Evolutionary conservation across 805 yeast species (phyloP).

Genomic region (Kuraishia ogatae): DNA sequence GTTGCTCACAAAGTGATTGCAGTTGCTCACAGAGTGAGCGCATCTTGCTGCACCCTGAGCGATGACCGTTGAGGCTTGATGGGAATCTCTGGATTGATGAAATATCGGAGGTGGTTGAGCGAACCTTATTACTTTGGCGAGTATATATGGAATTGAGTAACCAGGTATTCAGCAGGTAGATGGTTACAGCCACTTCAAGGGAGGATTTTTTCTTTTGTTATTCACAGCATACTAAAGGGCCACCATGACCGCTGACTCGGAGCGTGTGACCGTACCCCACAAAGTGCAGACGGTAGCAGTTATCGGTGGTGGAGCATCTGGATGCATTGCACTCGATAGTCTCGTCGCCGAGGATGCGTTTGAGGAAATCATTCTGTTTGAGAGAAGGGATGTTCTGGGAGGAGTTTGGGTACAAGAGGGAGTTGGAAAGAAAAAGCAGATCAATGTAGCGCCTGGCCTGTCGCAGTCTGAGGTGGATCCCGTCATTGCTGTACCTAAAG

Average conservation of each 20-base stretch:
- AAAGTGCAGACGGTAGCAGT: constrained; percentile 28
- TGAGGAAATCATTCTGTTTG: constrained; percentile 28
- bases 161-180: background rate
- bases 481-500: constrained; percentile 6
- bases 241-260: background rate
- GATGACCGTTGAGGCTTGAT: background rate
- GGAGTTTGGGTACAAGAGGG: constrained; percentile 30
- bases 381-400: constrained; percentile 29
- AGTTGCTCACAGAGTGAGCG: background rate
- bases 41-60: background rate
- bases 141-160: background rate
- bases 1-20: background rate
- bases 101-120: background rate
- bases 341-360: constrained; percentile 26
- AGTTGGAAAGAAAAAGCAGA: constrained; percentile 18
- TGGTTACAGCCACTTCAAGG: background rate
- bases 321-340: constrained; percentile 31
- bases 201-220: too few species aligned
- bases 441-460: constrained; percentile 19
- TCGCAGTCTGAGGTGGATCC: constrained; percentile 19
- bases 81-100: background rate
- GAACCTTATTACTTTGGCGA: background rate
- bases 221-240: background rate
- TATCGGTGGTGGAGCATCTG: constrained; percentile 46
- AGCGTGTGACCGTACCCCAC: background rate